Base-by-base conservation (phyloP, 164 flowering plant species). In the Magnolia changhungtana region DNA sequence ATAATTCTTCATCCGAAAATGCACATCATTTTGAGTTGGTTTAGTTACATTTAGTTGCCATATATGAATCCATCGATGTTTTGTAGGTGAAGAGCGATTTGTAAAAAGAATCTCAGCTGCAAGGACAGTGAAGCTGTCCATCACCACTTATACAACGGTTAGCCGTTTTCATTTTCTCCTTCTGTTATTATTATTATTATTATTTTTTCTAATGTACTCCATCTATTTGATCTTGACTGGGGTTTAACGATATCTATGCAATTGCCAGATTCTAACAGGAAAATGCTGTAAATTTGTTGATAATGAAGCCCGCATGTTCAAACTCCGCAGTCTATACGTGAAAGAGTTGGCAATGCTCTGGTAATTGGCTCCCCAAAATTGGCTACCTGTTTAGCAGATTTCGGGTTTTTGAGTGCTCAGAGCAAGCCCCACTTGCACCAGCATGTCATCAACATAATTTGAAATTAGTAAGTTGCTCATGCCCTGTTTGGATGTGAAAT, bases 241-340 rank as follows among this genome's bases (percentile, higher is more conserved):
- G n/a, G 7, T 16, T 19, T 68, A 29, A 68, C 50, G 7, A 4
- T 31, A 29, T 18, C 19, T 18, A 68, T 70, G 18, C 27, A n/a
- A 8, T 21, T 20, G 9, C 58, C 72, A 70, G 72, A 70, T 73
- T 73, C 59, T 19, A 31, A 73, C 55, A 59, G 75, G 67, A 73
- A 61, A 58, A 27, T 73, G 51, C 67, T 73, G 75, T 61, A 73
- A 61, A 73, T 70, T 70, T 73, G 75, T 73, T 49, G 67, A 73
- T 73, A 73, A 59, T 20, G 16, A 63, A 37, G 71, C 8, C 49
- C 20, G 16, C 50, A 67, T 24, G 49, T 68, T 27, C 21, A 20
- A 19, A 19, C 27, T 63, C 24, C 0, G 67, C 67, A 73, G 67
- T 61, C 75, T 73, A 50, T 73, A 73, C 67, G 61, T 73, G 75